Base-by-base conservation (phyloP, 2,329 filamentous ascomycete species). In the Ophiobolus disseminans region DNA sequence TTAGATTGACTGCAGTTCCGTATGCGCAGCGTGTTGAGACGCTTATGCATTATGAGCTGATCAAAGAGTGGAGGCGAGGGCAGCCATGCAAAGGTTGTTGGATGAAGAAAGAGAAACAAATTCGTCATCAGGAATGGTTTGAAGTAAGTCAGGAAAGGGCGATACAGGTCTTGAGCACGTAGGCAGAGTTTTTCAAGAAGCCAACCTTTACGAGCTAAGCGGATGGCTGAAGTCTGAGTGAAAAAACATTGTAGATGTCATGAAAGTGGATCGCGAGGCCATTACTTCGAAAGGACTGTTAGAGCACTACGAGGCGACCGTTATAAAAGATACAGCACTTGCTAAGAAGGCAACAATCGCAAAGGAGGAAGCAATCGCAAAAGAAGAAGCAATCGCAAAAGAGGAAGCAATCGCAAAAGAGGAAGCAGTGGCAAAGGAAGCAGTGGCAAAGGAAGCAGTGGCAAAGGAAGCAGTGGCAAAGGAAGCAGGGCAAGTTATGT, bases 1-100 rank as follows among this genome's bases (percentile, higher is more conserved):
- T 45, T 13, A 38, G 44, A n/a, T 26, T 28, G 5, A 20, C 11
- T 23, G 13, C n/a, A 2, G 36, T 51, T 26, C 48, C 48, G n/a
- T 16, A 48, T 38, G 48, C 48, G 31, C 48, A 55, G 40, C 48
- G 52, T 19, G 44, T 36, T 10, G 48, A 55, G 32, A 55, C 52
- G 9, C 48, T 51, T 25, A 43, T 48, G 20, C 52, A 55, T 16
- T 32, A 51, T 30, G 52, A 55, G 28, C 31, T 55, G 36, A 48
- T 55, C 19, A 45, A 45, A 34, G 44, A 55, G 14, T 55, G 48
- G 52, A 42, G 42, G 10, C 35, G 39, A 30, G 51, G 48, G 30
- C 42, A 11, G 17, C 13, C 6, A 11, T 55, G 48, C 17, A 31
- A 45, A 14, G 22, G 16, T 28, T 35, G 36, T 19, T 17, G n/a